These are phyloP conservation scores for Craterostigma plantagineum DNA, from an alignment of 257 asterid genomes.

Conservation along the genomic window DNA sequence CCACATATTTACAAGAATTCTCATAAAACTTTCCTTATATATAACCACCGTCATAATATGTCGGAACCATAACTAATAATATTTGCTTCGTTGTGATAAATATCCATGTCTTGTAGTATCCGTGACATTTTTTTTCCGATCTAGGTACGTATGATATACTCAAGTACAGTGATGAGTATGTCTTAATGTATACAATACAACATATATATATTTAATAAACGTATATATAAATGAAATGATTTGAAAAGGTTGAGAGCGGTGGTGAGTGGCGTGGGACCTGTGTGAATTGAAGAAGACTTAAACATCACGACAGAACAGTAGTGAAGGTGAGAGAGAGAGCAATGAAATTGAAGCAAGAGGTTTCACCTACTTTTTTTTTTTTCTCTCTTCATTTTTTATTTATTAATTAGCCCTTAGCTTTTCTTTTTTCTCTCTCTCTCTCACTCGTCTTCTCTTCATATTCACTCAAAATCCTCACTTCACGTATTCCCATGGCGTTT, in stretches of 20 bases:
- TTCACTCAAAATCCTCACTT: background rate
- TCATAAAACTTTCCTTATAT: too few relatives aligned
- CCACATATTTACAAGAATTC: too few relatives aligned
- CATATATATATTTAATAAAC: too few relatives aligned
- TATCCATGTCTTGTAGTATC: too few relatives aligned
- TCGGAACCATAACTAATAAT: too few relatives aligned
- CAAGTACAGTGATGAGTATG: background rate
- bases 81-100: too few relatives aligned
- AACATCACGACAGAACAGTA: slow-evolving; percentile 59
- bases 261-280: slow-evolving; percentile 18
- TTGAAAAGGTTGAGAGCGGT: background rate
- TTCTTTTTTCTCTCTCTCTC: too few relatives aligned
- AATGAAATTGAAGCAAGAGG: slow-evolving; percentile 61
- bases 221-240: background rate
- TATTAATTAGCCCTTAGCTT: background rate
- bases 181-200: background rate
- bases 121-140: too few relatives aligned
- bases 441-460: slow-evolving; percentile 7
- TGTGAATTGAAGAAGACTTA: slow-evolving; percentile 31
- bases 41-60: too few relatives aligned
- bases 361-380: slow-evolving; percentile 46
- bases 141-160: too few relatives aligned
- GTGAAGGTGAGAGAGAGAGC: too few relatives aligned
- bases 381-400: slow-evolving; percentile 11
- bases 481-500: background rate